Evolutionary conservation across 2,329 filamentous ascomycete genomes (phyloP).

Genomic region (Dactylellina cionopaga): DNA sequence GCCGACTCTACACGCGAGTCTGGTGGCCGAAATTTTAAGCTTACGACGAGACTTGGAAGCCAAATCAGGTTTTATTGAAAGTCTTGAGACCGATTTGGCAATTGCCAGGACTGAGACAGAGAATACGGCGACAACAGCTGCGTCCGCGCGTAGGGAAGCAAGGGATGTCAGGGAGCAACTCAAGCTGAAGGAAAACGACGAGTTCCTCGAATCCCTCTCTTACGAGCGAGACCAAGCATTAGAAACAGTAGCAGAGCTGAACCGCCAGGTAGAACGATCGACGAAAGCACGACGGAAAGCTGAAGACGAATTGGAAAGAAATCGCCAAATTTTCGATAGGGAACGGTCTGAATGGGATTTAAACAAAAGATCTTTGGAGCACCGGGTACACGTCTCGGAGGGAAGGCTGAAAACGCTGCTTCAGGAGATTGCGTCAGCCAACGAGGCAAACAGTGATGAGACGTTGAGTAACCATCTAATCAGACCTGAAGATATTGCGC

Average conservation of each 20-base stretch:
- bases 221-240: slow-evolving; percentile 87
- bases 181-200: slow-evolving; percentile 85
- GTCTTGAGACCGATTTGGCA: slow-evolving; percentile 79
- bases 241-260: slow-evolving; percentile 75
- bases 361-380: slow-evolving; percentile 82
- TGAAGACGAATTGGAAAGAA: slow-evolving; percentile 82
- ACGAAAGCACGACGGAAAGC: slow-evolving; percentile 81
- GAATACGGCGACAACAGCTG: slow-evolving; percentile 70
- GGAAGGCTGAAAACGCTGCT: slow-evolving; percentile 82
- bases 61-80: slow-evolving; percentile 86
- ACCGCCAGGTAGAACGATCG: slow-evolving; percentile 77
- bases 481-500: slow-evolving; percentile 53
- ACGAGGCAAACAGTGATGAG: slow-evolving; percentile 56
- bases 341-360: slow-evolving; percentile 88
- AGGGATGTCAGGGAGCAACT: slow-evolving; percentile 85
- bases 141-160: slow-evolving; percentile 76
- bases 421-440: slow-evolving; percentile 77
- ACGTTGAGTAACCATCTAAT: slow-evolving; percentile 54
- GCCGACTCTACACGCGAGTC: slow-evolving; percentile 89
- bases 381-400: slow-evolving; percentile 89
- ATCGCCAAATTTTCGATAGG: slow-evolving; percentile 81
- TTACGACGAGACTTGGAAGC: slow-evolving; percentile 89
- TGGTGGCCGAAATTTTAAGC: slow-evolving; percentile 92
- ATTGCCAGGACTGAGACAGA: slow-evolving; percentile 79
- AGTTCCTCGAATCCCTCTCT: slow-evolving; percentile 82